These are phyloP conservation scores for Tetrahymena thermophila DNA, from an alignment of 73 alveolate genomes.

Conservation along the genomic window DNA sequence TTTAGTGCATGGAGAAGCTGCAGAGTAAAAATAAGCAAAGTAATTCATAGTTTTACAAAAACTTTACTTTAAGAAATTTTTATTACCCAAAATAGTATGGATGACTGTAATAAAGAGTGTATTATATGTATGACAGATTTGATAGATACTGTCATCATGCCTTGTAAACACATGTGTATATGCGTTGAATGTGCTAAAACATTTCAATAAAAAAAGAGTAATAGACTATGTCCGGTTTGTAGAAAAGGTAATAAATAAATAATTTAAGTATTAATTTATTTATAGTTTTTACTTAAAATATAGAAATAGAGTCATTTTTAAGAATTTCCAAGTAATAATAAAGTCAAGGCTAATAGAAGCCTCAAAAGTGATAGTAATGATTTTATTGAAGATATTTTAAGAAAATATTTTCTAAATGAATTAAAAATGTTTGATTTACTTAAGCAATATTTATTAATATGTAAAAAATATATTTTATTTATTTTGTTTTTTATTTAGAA, in stretches of 20 bases:
- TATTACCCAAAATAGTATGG: background rate
- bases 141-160: slow-evolving; percentile 27
- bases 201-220: slow-evolving; percentile 11
- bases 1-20: background rate
- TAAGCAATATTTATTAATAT: no score
- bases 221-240: slow-evolving; percentile 31
- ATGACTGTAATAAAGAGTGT: slow-evolving; percentile 25
- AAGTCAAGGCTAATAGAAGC: background rate
- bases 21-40: background rate
- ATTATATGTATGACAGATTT: slow-evolving; percentile 29
- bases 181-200: slow-evolving; percentile 22
- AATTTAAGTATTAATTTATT: no score
- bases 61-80: background rate
- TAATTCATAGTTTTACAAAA: background rate
- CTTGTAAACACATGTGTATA: slow-evolving; percentile 48
- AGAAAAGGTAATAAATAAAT: slow-evolving; percentile 15
- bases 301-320: background rate
- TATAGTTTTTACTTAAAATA: no score
- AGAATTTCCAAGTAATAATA: background rate
- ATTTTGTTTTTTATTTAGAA: no score
- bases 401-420: no score
- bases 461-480: no score
- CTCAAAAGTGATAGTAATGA: background rate
- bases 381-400: no score
- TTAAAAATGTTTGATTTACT: no score